Percentiles rank a stretch among this genome's conserved stretches.
Conservation (phyloP, 75 land plant species). For the Sequoia sempervirens region DNA sequence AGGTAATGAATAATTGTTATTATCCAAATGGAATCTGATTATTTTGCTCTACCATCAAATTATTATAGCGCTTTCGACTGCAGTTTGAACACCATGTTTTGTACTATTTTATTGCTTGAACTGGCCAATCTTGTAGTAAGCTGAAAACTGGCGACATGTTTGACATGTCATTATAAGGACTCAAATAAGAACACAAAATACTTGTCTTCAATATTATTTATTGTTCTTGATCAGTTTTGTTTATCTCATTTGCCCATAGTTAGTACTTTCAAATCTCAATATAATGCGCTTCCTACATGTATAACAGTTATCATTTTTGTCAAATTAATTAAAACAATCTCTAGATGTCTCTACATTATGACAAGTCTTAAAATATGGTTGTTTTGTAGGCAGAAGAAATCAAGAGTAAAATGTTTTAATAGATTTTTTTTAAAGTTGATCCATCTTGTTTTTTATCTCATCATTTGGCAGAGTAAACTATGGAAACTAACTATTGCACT, state of each 20-base stretch:
- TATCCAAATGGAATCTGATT: background rate
- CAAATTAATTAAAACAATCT: background rate
- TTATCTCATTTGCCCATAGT: background rate
- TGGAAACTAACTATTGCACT: background rate
- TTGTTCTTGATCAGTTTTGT: background rate
- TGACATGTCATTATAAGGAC: background rate
- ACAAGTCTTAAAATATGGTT: background rate
- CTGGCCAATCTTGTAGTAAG: background rate
- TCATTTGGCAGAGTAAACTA: background rate
- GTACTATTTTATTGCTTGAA: background rate
- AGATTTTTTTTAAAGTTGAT: background rate
- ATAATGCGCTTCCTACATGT: background rate
- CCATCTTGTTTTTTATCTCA: background rate
- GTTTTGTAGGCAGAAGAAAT: background rate
- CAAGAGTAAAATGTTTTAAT: background rate
- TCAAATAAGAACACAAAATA: background rate
- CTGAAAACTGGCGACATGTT: background rate
- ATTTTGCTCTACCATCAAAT: background rate
- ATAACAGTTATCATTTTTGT: background rate
- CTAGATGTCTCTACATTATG: background rate
- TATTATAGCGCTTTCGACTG: background rate
- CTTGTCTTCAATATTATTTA: background rate
- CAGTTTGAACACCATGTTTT: background rate
- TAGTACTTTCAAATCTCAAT: background rate
- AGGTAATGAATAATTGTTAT: slow-evolving; percentile 43